Base-by-base conservation (phyloP, 805 yeast genomes). In the Starmerella vaccinii region DNA sequence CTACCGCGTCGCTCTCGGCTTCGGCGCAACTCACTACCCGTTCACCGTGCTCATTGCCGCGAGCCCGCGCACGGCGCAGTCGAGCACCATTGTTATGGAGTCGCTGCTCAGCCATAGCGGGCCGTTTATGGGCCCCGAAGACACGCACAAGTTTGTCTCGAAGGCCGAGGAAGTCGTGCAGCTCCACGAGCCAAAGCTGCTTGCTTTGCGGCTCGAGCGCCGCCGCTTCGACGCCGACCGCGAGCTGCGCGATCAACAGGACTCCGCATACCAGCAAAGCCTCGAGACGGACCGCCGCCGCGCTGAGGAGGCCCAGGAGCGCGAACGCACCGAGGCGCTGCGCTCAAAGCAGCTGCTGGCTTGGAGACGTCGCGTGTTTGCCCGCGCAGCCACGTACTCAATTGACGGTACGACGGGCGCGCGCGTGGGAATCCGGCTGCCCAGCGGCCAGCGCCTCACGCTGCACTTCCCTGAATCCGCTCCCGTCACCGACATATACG, bases 1-100 rank as follows among this genome's bases (percentile, higher is more conserved):
- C 1, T 80, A 77, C 61, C 95, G 86, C 59, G 80, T 87, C 15
- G 83, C 95, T 0, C 81, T 83, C 61, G 78, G 82, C 34, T 74
- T 89, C 53, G 76, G 77, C 51, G 81, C 82, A 37, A 75, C 86
- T 19, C 75, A 77, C 56, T 80, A 81, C 60, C 98, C 98, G n/a
- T 83, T 84, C 61, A 64, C 85, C 30, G 95, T 90, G 0, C 68
- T 89, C 12, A 64, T 92, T 10, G 81, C 87, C 44, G 71, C 87
- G 49, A 83, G 86, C 16, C 75, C 80, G 46, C 61, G 57, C 50
- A 61, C 61, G 12, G 62, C 67, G 7, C 63, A 65, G 16, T 59
- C 67, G 35, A 54, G 52, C 43, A 55, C 63, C 1, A 80, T 87
- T 1, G 74, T 77, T 12, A 70, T 84, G 62, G 75, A 84, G 4